Evolutionary conservation across 129 eudicot species (phyloP), one percentile per base, ranked within the genome.

Genomic region (Flaveria trinervia): DNA sequence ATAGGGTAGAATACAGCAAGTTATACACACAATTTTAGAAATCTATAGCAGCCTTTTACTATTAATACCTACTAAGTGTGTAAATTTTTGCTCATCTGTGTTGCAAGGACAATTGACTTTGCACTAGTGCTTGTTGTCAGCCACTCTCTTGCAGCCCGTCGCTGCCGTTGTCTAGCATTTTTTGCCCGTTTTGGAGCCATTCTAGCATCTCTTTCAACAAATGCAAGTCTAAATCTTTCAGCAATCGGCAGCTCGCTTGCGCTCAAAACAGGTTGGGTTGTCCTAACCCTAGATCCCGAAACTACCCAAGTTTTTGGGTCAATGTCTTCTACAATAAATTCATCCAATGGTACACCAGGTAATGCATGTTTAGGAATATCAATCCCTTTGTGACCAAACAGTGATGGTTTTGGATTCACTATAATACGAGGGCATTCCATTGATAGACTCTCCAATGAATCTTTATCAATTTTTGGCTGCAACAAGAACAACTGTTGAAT

Each of bases 101-200:
- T 81, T 30, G 98, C 98, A 76, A 88, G 93, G 67, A 84, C 90
- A 48, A 87, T 17, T 22, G 98, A 92, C 81, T 90, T 94, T 2
- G 89, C 96, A 52, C 84, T 87, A 0, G 90, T 68, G 80, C 85
- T 88, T 71, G 67, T 75, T 67, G 75, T 86, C 44, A 87, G 79
- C 96, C 90, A 80, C 60, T 94, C 93, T 83, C 84, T 86, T 74
- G 85, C 89, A 28, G 92, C 96, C 62, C 98, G 96, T 59, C 97
- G 79, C 74, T 86, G 92, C 54, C 91, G 84, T 77, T 94, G 97
- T 72, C 98, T 89, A 66, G 90, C 96, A 60, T 94, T 94, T 75
- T 94, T 94, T 16, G 98, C 98, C 12, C 98, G 92, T 80, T 94
- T 94, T 33, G 98, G 97, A 0, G 98, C 98, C 70, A 91, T 70